Base-by-base conservation (phyloP, 2,329 filamentous ascomycete genomes). In the Aspergillus chevalieri region DNA sequence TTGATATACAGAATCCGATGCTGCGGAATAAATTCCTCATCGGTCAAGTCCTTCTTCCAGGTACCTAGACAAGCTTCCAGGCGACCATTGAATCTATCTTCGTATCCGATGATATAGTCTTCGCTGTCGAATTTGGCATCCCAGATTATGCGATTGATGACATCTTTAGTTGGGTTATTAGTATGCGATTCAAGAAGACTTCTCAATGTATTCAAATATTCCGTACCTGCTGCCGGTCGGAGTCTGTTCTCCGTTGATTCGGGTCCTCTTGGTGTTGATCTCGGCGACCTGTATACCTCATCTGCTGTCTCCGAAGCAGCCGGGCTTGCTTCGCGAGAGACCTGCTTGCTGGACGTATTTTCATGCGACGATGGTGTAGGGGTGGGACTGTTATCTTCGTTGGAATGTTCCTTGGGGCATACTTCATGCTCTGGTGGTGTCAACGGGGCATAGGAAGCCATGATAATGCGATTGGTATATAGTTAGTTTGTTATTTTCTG, bases 21-120 rank as follows among this genome's bases (percentile, higher is more conserved):
- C 54, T 76, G 72, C 3, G 78, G 78, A 49, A 81, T 79, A 49
- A 80, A 81, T 43, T 81, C 78, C 51, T 80, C 77, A 24, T 80
- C 64, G 8, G 78, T 80, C 28, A 73, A 71, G 44, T 79, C 77
- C 15, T 67, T 73, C 57, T 78, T 76, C 78, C 78, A 81, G n/a
- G 65, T 68, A 43, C 71, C 68, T 3, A 79, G 61, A 7, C 65
- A 57, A 9, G 72, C 71, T 62, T 80, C 78, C 49, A 73, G 67
- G 17, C 73, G 66, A 0, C 76, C 77, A 9, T 73, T 57, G 48
- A 81, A 81, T 8, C 78, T 70, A 57, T 82, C 78, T 19, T 76
- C 65, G 51, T 80, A 81, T 3, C 77, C 78, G 26, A 81, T 73
- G 10, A 78, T 65, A 56, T 74, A 80, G 45, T 77, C 65, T 4